These are phyloP conservation scores for Globisporangium perplexum DNA, from an alignment of 352 stramenopile genomes.

Conservation along the genomic window DNA sequence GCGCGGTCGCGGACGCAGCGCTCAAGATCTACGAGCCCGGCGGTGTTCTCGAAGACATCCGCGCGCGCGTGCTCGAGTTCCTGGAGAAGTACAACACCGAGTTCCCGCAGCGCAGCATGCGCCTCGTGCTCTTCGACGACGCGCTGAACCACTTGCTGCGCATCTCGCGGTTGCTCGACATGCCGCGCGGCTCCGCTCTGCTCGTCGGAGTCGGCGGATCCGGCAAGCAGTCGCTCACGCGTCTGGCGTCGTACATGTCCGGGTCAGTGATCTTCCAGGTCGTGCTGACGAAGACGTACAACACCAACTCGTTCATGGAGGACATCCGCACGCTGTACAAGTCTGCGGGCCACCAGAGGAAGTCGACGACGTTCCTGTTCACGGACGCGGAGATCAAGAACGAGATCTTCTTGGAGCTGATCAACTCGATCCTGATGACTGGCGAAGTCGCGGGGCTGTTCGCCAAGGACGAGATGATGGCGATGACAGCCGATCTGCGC, in stretches of 20 bases:
- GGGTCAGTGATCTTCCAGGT: slow-evolving; percentile 97
- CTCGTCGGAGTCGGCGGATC: slow-evolving; percentile 97
- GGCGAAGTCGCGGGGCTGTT: slow-evolving; percentile 98
- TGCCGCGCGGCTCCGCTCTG: slow-evolving; percentile 93
- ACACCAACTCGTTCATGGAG: slow-evolving; percentile 96
- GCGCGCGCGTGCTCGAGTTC: slow-evolving; percentile 91
- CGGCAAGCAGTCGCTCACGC: slow-evolving; percentile 96
- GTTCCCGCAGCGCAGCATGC: slow-evolving; percentile 94
- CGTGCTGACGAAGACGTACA: slow-evolving; percentile 98
- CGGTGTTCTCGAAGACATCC: slow-evolving; percentile 90
- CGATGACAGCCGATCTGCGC: slow-evolving; percentile 96
- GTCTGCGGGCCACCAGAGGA: slow-evolving; percentile 93
- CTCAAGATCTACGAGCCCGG: slow-evolving; percentile 98
- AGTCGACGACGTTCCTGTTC: slow-evolving; percentile 98
- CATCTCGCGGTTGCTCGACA: slow-evolving; percentile 95
- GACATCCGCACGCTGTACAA: slow-evolving; percentile 97
- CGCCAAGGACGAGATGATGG: slow-evolving; percentile 99
- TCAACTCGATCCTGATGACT: slow-evolving; percentile 98
- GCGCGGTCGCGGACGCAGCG: slow-evolving; percentile 90
- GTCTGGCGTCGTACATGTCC: slow-evolving; percentile 95
- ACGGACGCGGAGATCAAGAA: slow-evolving; percentile 99
- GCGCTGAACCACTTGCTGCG: slow-evolving; percentile 95
- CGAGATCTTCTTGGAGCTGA: slow-evolving; percentile 98
- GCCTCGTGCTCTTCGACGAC: slow-evolving; percentile 98
- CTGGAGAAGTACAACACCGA: slow-evolving; percentile 97